A percentile compares a stretch with the other conserved stretches of the same genome.
Evolutionary conservation across 345 rosid species (phyloP).

Genomic region (Eucalyptus virginea): DNA sequence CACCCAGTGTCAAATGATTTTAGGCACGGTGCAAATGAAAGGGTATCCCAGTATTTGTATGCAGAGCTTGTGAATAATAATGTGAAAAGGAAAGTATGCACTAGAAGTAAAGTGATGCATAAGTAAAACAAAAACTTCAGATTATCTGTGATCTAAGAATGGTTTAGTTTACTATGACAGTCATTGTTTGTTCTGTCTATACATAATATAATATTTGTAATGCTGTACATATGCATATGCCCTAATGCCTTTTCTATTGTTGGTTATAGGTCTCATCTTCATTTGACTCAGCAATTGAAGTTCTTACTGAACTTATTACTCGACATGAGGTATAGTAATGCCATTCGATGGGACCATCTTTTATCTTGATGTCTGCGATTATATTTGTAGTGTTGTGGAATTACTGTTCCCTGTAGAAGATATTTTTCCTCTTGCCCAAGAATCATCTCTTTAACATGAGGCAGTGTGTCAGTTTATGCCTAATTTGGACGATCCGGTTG

Average conservation of each 20-base stretch:
- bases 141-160: background rate
- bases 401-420: background rate
- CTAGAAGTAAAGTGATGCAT: background rate
- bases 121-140: background rate
- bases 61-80: background rate
- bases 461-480: background rate
- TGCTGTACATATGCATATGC: background rate
- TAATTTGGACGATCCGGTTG: background rate
- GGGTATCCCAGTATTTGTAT: background rate
- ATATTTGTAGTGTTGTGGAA: background rate
- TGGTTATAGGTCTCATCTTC: conserved; percentile 51
- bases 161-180: background rate
- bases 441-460: background rate
- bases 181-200: background rate
- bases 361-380: background rate
- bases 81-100: background rate
- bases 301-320: conserved; percentile 84
- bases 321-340: conserved; percentile 57
- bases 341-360: background rate
- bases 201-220: background rate
- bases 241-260: background rate
- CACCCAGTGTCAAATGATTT: background rate
- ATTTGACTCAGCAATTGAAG: conserved; percentile 87
- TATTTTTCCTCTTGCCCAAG: background rate
- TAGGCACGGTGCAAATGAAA: background rate